Conservation (phyloP, 257 asterid species). For the Cordia subcordata region DNA sequence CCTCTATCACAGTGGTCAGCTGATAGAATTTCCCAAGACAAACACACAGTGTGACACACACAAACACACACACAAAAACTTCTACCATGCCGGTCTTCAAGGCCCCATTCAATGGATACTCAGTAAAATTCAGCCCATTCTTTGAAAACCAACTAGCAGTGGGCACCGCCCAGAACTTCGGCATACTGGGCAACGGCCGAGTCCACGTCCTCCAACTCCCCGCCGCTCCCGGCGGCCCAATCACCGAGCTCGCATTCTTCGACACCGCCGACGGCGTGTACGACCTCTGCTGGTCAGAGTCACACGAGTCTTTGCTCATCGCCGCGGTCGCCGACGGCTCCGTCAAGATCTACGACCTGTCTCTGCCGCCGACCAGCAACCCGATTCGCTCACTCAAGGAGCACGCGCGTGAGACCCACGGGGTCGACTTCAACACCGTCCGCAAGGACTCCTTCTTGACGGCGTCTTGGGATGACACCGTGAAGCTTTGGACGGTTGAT, state of each 20-base stretch:
- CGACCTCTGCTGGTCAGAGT: constrained; percentile 95
- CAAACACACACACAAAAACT: not conserved
- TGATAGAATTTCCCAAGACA: not conserved
- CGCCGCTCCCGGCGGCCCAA: constrained; percentile 20
- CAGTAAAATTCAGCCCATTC: constrained; percentile 94
- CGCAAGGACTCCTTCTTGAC: constrained; percentile 87
- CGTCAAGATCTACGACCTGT: constrained; percentile 74
- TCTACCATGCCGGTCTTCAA: constrained; percentile 69
- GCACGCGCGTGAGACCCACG: constrained; percentile 89
- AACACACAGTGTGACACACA: not conserved
- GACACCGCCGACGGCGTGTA: constrained; percentile 96
- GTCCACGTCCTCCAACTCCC: constrained; percentile 80
- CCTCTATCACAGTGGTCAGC: not conserved
- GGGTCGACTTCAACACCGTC: constrained; percentile 77
- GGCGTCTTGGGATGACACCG: constrained; percentile 91
- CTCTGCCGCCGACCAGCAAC: constrained; percentile 72
- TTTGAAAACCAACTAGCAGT: constrained; percentile 82
- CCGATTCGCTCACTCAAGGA: constrained; percentile 89
- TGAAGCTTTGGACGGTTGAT: constrained; percentile 94
- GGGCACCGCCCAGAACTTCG: constrained; percentile 92
- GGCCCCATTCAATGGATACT: constrained; percentile 84
- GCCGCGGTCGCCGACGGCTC: constrained; percentile 95
- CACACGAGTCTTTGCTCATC: constrained; percentile 82
- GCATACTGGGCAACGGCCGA: constrained; percentile 96
- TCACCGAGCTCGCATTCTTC: constrained; percentile 66